These are phyloP conservation scores for Eremothecium coryli DNA, from an alignment of 1,139 yeast species.

Conservation along the genomic window DNA sequence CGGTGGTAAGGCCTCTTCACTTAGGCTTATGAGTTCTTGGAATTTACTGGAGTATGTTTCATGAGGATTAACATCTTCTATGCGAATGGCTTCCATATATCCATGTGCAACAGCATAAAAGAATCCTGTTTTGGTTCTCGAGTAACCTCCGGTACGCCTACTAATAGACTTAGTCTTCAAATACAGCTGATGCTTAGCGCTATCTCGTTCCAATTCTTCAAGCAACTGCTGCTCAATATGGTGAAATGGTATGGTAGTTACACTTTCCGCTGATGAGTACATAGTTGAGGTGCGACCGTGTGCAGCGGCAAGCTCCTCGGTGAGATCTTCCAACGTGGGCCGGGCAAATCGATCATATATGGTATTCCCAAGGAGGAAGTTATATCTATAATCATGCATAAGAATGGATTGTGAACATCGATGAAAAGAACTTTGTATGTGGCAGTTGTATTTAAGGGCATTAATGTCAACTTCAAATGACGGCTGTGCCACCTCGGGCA, in stretches of 20 bases:
- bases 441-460: constrained; percentile 1
- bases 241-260: neutral
- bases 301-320: neutral
- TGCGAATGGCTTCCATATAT: constrained; percentile 1
- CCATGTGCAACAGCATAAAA: constrained; percentile 1
- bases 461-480: neutral
- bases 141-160: neutral
- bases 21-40: constrained; percentile 15
- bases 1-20: constrained; percentile 19
- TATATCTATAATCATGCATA: neutral
- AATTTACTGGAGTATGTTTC: constrained; percentile 22
- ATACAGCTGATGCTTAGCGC: neutral
- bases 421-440: neutral
- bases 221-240: neutral
- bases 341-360: constrained; percentile 1
- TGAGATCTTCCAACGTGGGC: neutral
- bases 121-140: constrained; percentile 2
- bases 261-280: neutral
- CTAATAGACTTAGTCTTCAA: neutral
- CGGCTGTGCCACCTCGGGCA: neutral
- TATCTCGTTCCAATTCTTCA: neutral
- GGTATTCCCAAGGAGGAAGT: neutral
- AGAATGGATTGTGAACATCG: neutral
- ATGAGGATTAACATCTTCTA: constrained; percentile 4
- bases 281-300: neutral